Conservation (phyloP, 2,329 filamentous ascomycete genomes). For the Myriosclerotinia scirpicola region DNA sequence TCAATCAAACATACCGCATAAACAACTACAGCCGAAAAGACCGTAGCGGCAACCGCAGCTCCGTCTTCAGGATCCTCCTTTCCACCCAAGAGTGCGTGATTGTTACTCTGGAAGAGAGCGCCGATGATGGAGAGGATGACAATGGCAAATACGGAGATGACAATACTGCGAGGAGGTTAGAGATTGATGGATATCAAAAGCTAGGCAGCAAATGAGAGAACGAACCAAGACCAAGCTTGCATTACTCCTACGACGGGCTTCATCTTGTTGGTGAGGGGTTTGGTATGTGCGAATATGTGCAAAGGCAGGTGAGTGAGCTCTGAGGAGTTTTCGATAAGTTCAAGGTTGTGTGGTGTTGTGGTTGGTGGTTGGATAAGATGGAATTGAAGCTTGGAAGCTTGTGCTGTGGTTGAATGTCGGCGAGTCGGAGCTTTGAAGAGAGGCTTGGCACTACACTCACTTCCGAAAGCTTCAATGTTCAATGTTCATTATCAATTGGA, state of each 20-base stretch:
- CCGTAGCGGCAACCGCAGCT: conserved; percentile 74
- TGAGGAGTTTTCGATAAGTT: neutral
- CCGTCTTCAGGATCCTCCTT: conserved; percentile 63
- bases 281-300: neutral
- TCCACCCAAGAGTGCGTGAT: conserved; percentile 81
- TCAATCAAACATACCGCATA: conserved; percentile 70
- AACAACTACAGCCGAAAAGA: conserved; percentile 85
- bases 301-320: neutral
- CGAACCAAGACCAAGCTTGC: conserved; percentile 94
- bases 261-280: conserved; percentile 53
- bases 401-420: conserved; percentile 7
- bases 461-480: neutral
- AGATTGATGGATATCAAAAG: conserved; percentile 15
- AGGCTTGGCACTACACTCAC: neutral
- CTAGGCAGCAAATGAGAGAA: conserved; percentile 28
- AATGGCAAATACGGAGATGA: conserved; percentile 66
- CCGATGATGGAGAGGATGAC: conserved; percentile 64
- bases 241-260: conserved; percentile 90
- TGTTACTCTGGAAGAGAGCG: conserved; percentile 72
- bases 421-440: conserved; percentile 6
- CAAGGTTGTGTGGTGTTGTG: neutral
- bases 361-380: conserved; percentile 6
- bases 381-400: neutral
- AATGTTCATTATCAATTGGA: neutral
- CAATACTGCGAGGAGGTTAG: conserved; percentile 56